Percentiles rank a stretch among this genome's conserved stretches.
Evolutionary conservation across 169 alveolate species (phyloP).

Genomic region (Plasmodium knowlesi): DNA sequence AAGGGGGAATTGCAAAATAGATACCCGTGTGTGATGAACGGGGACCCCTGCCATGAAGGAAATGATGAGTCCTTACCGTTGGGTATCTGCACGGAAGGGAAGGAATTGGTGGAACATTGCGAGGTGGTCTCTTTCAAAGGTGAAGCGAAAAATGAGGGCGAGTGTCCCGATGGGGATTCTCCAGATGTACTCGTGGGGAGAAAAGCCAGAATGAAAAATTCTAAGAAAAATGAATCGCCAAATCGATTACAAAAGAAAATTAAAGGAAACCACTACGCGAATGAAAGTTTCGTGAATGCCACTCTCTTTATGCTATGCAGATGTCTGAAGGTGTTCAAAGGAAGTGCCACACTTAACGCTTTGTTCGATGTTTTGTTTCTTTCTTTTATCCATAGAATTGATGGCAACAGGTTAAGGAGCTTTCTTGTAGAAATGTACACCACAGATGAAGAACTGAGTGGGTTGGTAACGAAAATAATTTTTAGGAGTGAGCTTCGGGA

Average conservation of each 20-base stretch:
- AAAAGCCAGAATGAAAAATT: neutral
- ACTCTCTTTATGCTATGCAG: conserved; percentile 42
- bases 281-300: conserved; percentile 2
- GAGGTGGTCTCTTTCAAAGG: neutral
- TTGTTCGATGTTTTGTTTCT: conserved; percentile 55
- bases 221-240: neutral
- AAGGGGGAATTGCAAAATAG: neutral
- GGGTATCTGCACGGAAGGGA: neutral
- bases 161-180: neutral
- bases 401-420: neutral
- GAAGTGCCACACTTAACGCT: neutral
- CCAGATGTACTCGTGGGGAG: neutral
- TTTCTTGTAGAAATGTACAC: conserved; percentile 12
- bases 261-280: conserved; percentile 2
- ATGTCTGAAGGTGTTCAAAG: conserved; percentile 23
- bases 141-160: no score
- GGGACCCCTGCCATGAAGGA: neutral
- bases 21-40: neutral
- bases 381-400: conserved; percentile 16
- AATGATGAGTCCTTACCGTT: neutral
- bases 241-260: neutral
- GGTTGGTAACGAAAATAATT: conserved; percentile 30
- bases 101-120: neutral
- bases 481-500: neutral
- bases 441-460: neutral